Conservation (phyloP, 2,329 filamentous ascomycete species). For the Talaromyces rugulosus region DNA sequence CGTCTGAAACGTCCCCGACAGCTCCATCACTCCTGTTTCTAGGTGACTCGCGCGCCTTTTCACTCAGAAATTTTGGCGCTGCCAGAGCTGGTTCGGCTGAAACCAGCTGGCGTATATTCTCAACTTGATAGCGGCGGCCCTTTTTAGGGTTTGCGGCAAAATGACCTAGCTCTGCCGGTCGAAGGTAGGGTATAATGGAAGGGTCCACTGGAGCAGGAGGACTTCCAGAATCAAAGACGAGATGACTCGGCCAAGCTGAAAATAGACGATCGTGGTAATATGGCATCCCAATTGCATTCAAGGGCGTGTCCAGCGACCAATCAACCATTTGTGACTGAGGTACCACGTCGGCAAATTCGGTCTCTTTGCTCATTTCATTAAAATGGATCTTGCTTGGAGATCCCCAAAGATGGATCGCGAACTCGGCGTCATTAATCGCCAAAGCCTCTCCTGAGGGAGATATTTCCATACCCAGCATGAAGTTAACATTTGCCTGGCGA, state of each 20-base stretch:
- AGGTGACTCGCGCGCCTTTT: conserved; percentile 70
- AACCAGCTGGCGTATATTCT: conserved; percentile 65
- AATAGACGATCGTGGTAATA: conserved; percentile 85
- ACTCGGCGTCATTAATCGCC: conserved; percentile 73
- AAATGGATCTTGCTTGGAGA: conserved; percentile 82
- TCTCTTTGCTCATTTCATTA: conserved; percentile 72
- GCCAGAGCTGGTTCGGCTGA: conserved; percentile 59
- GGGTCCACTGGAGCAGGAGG: conserved; percentile 72
- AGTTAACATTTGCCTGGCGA: conserved; percentile 74
- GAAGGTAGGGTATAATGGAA: conserved; percentile 64
- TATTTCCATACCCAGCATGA: conserved; percentile 76
- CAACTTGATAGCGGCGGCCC: conserved; percentile 73
- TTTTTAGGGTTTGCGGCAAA: conserved; percentile 74
- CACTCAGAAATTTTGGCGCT: conserved; percentile 89
- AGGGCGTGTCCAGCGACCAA: conserved; percentile 69
- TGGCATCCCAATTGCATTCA: conserved; percentile 85
- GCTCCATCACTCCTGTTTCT: conserved; percentile 35
- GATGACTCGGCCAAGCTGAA: conserved; percentile 83
- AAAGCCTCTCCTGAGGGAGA: conserved; percentile 84
- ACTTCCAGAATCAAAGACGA: conserved; percentile 79
- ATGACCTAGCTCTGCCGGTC: conserved; percentile 68
- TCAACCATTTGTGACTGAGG: conserved; percentile 61
- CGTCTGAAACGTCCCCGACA: conserved; percentile 57
- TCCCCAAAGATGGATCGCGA: conserved; percentile 80
- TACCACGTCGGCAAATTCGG: conserved; percentile 69